Conservation (phyloP, 2,329 filamentous ascomycete species). For the Emericellopsis cladophorae region DNA sequence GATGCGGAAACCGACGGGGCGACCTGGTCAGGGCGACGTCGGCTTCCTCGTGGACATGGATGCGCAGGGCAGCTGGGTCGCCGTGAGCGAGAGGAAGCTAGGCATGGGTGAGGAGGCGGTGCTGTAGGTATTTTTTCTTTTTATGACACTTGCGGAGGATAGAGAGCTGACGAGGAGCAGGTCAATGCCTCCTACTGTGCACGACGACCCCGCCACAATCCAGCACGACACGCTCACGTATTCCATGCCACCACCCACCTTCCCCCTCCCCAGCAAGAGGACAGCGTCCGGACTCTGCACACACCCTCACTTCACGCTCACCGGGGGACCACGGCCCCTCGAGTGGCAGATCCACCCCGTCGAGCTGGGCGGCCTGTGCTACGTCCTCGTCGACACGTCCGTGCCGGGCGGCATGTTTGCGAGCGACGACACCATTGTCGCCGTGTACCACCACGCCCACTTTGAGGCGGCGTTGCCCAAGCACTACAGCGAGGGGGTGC, state of each 20-base stretch:
- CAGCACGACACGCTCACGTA: neutral
- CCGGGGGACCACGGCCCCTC: neutral
- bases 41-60: neutral
- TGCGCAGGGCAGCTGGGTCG: neutral
- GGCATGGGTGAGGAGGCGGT: neutral
- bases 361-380: neutral
- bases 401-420: neutral
- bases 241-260: neutral
- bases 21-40: neutral
- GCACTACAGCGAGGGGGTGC: slow-evolving; percentile 2
- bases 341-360: slow-evolving; percentile 2
- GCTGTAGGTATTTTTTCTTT: neutral
- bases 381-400: slow-evolving; percentile 2
- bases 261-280: neutral
- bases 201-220: neutral
- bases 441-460: slow-evolving; percentile 2
- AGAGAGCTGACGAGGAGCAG: neutral
- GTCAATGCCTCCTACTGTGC: neutral
- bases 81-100: slow-evolving; percentile 1
- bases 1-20: slow-evolving; percentile 1
- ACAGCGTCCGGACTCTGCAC: neutral
- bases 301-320: neutral
- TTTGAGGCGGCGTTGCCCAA: neutral
- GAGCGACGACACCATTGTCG: neutral
- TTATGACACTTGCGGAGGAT: no score